A percentile compares a stretch with the other conserved stretches of the same genome.
Evolutionary conservation across 345 rosid species (phyloP).

Genomic region (Hevea brasiliensis): DNA sequence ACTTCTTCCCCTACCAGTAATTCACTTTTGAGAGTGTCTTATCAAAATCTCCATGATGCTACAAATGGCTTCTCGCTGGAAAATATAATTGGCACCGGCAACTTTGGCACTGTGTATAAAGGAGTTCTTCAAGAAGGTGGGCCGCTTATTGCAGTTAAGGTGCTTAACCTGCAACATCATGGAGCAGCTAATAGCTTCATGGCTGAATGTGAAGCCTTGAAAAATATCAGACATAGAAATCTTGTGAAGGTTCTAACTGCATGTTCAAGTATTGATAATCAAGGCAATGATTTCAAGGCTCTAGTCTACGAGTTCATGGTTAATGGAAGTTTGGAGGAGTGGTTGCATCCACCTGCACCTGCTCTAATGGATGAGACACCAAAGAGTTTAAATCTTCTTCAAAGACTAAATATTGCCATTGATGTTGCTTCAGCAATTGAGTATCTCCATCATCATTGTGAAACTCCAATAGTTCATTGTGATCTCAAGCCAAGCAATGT

Average conservation of each 20-base stretch:
- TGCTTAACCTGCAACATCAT: neutral
- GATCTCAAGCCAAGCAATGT: neutral
- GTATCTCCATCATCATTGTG: no score
- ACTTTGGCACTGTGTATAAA: neutral
- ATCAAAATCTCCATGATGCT: neutral
- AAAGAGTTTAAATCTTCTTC: no score
- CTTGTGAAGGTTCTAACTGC: neutral
- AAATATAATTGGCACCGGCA: neutral
- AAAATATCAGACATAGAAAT: neutral
- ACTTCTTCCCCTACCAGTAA: neutral
- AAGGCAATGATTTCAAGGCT: slow-evolving; percentile 3
- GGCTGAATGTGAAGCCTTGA: neutral
- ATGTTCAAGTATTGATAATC: neutral
- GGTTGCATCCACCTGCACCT: no score
- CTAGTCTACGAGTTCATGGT: neutral
- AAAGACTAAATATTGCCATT: no score
- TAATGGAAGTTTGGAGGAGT: no score
- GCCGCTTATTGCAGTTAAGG: neutral
- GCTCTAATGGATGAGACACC: no score
- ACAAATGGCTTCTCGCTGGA: neutral
- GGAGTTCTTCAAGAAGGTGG: neutral
- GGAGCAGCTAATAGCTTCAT: neutral
- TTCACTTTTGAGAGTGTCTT: neutral
- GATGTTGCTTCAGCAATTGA: no score
- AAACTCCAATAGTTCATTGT: neutral